phyloP scores from a whole-genome alignment of 352 stramenopile genomes.

The Phytophthora palmivora region DNA sequence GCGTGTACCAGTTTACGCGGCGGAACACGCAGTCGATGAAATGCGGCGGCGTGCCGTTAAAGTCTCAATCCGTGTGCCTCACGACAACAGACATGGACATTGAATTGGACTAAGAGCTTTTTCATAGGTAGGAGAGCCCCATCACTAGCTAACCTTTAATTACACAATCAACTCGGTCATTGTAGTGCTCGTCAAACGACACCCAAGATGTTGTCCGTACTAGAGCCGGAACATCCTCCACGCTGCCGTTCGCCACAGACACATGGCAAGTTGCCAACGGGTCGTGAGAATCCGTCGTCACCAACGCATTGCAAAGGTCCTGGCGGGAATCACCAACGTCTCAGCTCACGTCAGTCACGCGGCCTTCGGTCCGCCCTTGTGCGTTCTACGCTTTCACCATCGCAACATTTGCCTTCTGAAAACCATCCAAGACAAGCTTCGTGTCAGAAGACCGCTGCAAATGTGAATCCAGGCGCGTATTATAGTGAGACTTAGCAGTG shows the following conservation, averaged over 20 bases:
- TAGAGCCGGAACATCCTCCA: constrained; percentile 9
- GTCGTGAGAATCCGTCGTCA: not conserved
- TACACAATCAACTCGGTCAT: constrained; percentile 11
- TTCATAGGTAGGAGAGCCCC: constrained; percentile 1
- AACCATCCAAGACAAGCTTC: not conserved
- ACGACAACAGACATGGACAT: constrained; percentile 10
- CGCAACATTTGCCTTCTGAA: constrained; percentile 3
- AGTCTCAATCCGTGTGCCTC: constrained; percentile 21
- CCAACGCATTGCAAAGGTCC: not conserved
- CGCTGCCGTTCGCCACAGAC: constrained; percentile 7
- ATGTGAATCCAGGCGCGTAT: constrained; percentile 4
- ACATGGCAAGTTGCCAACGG: constrained; percentile 13
- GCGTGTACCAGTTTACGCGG: constrained; percentile 38
- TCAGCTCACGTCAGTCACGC: constrained; percentile 7
- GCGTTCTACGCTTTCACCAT: not conserved
- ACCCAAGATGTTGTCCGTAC: constrained; percentile 7
- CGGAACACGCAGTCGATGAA: constrained; percentile 37
- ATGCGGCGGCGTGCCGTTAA: constrained; percentile 10
- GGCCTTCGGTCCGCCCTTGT: constrained; percentile 11
- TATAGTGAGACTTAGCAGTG: no score
- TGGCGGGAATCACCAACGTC: constrained; percentile 1
- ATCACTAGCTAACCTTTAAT: constrained; percentile 1
- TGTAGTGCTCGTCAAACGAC: constrained; percentile 10
- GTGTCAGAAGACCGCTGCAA: constrained; percentile 9
- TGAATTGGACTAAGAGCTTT: constrained; percentile 19